Conservation (phyloP, 192 early-diverging fungal genomes). For the Umbelopsis vinacea region DNA sequence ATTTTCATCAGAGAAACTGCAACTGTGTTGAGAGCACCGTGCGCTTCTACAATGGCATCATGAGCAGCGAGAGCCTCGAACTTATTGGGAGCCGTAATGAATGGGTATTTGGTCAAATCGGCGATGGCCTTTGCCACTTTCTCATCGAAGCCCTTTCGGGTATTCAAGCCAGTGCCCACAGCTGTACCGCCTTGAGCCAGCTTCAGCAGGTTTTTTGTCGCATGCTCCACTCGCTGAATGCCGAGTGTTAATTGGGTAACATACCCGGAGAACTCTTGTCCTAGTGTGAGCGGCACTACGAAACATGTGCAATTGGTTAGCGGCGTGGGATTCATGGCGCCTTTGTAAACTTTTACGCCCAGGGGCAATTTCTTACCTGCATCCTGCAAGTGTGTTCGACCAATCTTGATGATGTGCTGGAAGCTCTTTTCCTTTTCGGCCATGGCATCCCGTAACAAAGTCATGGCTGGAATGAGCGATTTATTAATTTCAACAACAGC, state of each 20-base stretch:
- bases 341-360: neutral
- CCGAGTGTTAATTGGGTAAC: conserved; percentile 84
- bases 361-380: conserved; percentile 37
- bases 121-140: conserved; percentile 87
- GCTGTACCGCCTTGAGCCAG: conserved; percentile 96
- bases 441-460: conserved; percentile 74
- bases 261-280: conserved; percentile 98
- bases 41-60: conserved; percentile 94
- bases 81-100: conserved; percentile 97
- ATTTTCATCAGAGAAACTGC: conserved; percentile 97
- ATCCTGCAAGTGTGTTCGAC: conserved; percentile 94
- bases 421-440: conserved; percentile 78
- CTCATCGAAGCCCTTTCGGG: conserved; percentile 88
- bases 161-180: conserved; percentile 97
- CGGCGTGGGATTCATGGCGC: conserved; percentile 73
- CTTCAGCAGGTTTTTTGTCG: conserved; percentile 82
- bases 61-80: conserved; percentile 98
- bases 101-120: conserved; percentile 79
- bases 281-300: conserved; percentile 80
- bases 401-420: conserved; percentile 95
- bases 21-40: conserved; percentile 90
- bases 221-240: conserved; percentile 80
- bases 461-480: conserved; percentile 82
- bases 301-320: conserved; percentile 1
- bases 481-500: conserved; percentile 82